A percentile compares a stretch with the other conserved stretches of the same genome.
These are phyloP conservation scores for Shiraia sp. DNA, from an alignment of 2,329 filamentous ascomycete species.

Conservation along the genomic window DNA sequence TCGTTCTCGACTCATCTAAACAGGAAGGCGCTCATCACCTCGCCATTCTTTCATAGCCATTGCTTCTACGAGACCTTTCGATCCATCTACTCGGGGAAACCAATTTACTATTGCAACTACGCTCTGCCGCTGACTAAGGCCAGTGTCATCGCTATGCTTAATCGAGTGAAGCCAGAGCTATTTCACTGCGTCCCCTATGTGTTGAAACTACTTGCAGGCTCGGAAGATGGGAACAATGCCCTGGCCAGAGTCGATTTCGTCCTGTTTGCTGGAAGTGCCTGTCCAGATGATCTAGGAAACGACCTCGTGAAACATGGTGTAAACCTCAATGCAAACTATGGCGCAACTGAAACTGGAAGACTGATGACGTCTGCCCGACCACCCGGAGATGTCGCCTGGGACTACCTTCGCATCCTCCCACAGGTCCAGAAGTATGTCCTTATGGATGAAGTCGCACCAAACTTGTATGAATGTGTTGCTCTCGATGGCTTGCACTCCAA, in stretches of 20 bases:
- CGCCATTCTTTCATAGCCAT: slow-evolving; percentile 30
- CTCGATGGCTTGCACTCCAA: slow-evolving; percentile 44
- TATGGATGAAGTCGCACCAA: slow-evolving; percentile 43
- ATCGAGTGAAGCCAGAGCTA: slow-evolving; percentile 50
- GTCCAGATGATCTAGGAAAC: slow-evolving; percentile 63
- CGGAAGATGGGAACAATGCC: slow-evolving; percentile 55
- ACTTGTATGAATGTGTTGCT: slow-evolving; percentile 48
- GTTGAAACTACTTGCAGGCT: slow-evolving; percentile 65
- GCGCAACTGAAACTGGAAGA: slow-evolving; percentile 65
- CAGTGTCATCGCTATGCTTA: slow-evolving; percentile 17
- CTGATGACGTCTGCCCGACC: slow-evolving; percentile 64
- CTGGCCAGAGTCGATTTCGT: slow-evolving; percentile 57
- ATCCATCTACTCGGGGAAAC: slow-evolving; percentile 27
- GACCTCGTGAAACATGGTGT: slow-evolving; percentile 57
- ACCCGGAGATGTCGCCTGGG: slow-evolving; percentile 61
- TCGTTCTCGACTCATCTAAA: slow-evolving; percentile 22
- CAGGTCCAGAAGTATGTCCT: slow-evolving; percentile 49
- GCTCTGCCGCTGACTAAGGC: slow-evolving; percentile 23
- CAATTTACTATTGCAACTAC: slow-evolving; percentile 29
- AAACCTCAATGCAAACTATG: slow-evolving; percentile 61
- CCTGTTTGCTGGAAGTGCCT: slow-evolving; percentile 61
- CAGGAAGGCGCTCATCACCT: slow-evolving; percentile 24
- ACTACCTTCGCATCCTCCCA: slow-evolving; percentile 57
- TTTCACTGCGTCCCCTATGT: slow-evolving; percentile 68
- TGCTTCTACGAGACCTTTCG: slow-evolving; percentile 30